Percentiles rank a stretch among this genome's conserved stretches.
Evolutionary conservation across 2,329 filamentous ascomycete genomes (phyloP).

Genomic region (Plenodomus biglobosus): DNA sequence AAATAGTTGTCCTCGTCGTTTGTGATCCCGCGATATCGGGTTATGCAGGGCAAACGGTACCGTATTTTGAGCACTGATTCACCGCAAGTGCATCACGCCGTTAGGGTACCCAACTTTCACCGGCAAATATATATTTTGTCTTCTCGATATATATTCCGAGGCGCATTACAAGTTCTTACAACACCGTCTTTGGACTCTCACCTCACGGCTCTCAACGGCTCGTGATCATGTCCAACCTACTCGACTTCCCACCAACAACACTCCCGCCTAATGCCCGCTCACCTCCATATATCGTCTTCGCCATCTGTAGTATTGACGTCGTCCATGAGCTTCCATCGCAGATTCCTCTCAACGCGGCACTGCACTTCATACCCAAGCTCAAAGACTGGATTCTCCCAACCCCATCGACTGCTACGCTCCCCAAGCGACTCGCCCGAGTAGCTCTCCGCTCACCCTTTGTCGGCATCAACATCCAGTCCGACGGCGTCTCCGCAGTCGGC

Average conservation of each 20-base stretch:
- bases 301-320: constrained; percentile 15
- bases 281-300: constrained; percentile 29
- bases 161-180: no score
- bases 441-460: constrained; percentile 12
- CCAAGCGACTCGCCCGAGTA: neutral
- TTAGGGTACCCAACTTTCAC: neutral
- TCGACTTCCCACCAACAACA: constrained; percentile 20
- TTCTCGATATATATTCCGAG: no score
- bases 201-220: neutral
- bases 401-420: constrained; percentile 4
- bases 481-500: constrained; percentile 10
- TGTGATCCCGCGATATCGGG: neutral
- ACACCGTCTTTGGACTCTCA: neutral
- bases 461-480: constrained; percentile 25
- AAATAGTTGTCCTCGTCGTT: neutral
- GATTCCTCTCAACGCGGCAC: constrained; percentile 22
- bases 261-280: constrained; percentile 11
- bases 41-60: neutral
- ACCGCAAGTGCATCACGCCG: neutral
- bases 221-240: constrained; percentile 24
- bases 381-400: constrained; percentile 19
- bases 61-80: neutral
- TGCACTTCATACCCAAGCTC: constrained; percentile 26
- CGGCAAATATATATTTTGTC: no score
- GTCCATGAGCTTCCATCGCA: constrained; percentile 15